These are phyloP conservation scores for Fomitopsis palustris DNA, from an alignment of 1,284 basidiomycete species.

Conservation along the genomic window DNA sequence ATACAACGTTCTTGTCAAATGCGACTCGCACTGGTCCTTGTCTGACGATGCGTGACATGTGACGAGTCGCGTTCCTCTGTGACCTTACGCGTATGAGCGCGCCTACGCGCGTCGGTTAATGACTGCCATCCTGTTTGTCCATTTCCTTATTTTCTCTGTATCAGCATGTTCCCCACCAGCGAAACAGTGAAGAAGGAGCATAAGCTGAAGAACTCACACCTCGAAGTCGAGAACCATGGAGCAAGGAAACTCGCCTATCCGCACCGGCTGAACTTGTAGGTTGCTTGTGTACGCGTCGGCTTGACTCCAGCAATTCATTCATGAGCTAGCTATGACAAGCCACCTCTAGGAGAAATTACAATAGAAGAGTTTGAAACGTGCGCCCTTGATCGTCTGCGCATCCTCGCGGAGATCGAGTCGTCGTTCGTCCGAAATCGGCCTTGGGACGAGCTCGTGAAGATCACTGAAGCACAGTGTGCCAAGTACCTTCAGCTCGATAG, in stretches of 20 bases:
- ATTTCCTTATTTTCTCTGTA: not conserved
- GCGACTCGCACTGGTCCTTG: too few relatives aligned
- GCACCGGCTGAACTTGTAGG: conserved; percentile 80
- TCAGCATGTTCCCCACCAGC: not conserved
- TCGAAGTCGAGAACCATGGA: conserved; percentile 26
- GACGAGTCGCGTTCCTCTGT: conserved; percentile 8
- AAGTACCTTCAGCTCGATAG: conserved; percentile 75
- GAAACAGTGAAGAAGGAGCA: conserved; percentile 5
- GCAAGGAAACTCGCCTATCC: conserved; percentile 45
- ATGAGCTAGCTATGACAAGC: conserved; percentile 84
- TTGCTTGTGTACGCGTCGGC: conserved; percentile 12
- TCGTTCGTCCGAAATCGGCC: conserved; percentile 82
- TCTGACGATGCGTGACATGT: conserved; percentile 6
- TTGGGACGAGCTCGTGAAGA: conserved; percentile 70
- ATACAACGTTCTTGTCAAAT: too few relatives aligned
- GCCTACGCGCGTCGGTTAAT: too few relatives aligned
- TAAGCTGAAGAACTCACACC: not conserved
- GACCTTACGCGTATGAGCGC: conserved; percentile 5
- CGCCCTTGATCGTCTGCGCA: conserved; percentile 85
- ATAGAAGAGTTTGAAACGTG: conserved; percentile 95
- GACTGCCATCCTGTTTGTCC: not conserved
- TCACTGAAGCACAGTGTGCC: conserved; percentile 57
- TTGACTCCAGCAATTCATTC: too few relatives aligned
- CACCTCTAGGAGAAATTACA: conserved; percentile 87
- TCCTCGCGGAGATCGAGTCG: conserved; percentile 95